Conservation (phyloP, 2,329 filamentous ascomycete species). For the Diaporthe capsici region DNA sequence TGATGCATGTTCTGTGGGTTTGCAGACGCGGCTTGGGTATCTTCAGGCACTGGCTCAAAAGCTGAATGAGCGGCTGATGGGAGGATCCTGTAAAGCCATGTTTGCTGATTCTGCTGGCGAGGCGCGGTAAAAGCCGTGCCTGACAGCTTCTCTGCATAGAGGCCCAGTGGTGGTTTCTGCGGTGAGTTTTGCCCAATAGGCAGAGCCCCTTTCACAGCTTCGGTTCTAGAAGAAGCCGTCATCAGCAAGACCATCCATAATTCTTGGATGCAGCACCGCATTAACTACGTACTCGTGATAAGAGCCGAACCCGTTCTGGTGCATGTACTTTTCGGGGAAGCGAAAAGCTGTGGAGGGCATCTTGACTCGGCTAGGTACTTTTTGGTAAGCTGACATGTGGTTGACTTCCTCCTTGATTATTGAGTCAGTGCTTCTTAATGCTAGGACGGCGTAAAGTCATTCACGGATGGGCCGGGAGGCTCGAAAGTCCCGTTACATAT, state of each 20-base stretch:
- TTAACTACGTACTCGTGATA: slow-evolving; percentile 78
- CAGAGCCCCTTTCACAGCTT: slow-evolving; percentile 82
- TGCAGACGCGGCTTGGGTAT: slow-evolving; percentile 40
- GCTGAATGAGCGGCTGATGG: slow-evolving; percentile 73
- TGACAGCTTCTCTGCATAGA: slow-evolving; percentile 86
- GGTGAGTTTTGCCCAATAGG: slow-evolving; percentile 85
- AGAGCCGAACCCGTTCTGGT: slow-evolving; percentile 83
- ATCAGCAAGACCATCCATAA: not conserved
- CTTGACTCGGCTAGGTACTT: slow-evolving; percentile 35
- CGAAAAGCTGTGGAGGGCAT: slow-evolving; percentile 67
- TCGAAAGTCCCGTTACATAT: not conserved
- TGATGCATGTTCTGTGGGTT: slow-evolving; percentile 69
- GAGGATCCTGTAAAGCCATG: slow-evolving; percentile 80
- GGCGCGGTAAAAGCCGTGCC: slow-evolving; percentile 81
- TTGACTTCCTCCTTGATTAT: not conserved
- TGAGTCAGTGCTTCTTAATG: not conserved
- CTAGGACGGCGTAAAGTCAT: not conserved
- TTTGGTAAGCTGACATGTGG: not conserved
- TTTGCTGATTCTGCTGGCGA: slow-evolving; percentile 76
- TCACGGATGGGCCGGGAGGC: not conserved
- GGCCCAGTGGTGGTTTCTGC: slow-evolving; percentile 81
- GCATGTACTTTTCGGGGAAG: slow-evolving; percentile 73
- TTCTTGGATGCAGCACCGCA: not conserved
- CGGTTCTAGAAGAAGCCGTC: slow-evolving; percentile 67
- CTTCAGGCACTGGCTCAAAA: slow-evolving; percentile 61